These are phyloP conservation scores for Lotmaria passim DNA, from an alignment of 208 protist genomes.

Conservation along the genomic window DNA sequence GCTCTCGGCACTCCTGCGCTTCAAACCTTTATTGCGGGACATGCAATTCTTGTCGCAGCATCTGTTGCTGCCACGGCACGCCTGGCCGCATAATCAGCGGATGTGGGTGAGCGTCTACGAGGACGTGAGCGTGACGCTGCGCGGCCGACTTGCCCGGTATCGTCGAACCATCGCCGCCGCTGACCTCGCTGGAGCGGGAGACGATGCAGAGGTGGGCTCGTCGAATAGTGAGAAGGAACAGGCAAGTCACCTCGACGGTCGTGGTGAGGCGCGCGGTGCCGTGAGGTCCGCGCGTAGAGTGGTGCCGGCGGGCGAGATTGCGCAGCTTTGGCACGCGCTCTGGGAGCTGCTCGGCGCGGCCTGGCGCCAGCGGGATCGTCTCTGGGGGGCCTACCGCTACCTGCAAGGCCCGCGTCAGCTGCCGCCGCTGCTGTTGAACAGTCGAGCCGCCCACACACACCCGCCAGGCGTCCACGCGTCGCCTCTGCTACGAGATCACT, in stretches of 20 bases:
- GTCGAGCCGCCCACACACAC: conserved; percentile 6
- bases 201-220: background rate
- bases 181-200: background rate
- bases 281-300: too few relatives aligned
- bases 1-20: conserved; percentile 49
- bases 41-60: conserved; percentile 49
- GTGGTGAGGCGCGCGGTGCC: too few relatives aligned
- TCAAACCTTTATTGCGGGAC: conserved; percentile 57
- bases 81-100: conserved; percentile 59
- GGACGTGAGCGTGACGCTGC: conserved; percentile 59
- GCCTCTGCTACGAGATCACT: conserved; percentile 24
- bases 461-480: conserved; percentile 33
- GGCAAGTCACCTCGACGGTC: too few relatives aligned
- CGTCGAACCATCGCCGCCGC: conserved; percentile 12
- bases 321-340: conserved; percentile 60
- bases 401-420: conserved; percentile 26
- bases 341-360: conserved; percentile 65
- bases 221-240: too few relatives aligned
- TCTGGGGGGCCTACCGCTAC: conserved; percentile 57
- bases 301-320: conserved; percentile 29
- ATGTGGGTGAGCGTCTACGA: conserved; percentile 73
- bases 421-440: conserved; percentile 20
- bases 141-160: conserved; percentile 56
- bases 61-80: conserved; percentile 55
- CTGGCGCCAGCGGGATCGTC: conserved; percentile 72